Conservation (phyloP, 2,329 filamentous ascomycete species). For the Pseudovirgaria hyperparasitica region DNA sequence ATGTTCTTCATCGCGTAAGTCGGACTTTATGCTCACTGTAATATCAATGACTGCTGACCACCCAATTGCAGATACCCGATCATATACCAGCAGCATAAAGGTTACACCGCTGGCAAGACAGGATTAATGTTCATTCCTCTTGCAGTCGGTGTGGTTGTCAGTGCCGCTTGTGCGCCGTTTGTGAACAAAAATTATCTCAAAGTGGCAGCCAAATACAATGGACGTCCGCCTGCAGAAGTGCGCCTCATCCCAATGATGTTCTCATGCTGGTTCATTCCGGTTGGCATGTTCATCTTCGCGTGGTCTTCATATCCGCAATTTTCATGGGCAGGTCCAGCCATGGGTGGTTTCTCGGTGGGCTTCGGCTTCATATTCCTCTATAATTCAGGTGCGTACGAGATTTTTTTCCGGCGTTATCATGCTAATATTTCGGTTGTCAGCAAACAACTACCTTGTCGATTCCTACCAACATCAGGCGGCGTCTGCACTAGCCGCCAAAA, state of each 20-base stretch:
- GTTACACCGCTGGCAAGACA: conserved; percentile 58
- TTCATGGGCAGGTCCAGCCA: conserved; percentile 57
- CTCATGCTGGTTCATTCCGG: conserved; percentile 46
- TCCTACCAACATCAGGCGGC: conserved; percentile 64
- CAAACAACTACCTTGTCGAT: conserved; percentile 43
- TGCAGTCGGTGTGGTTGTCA: conserved; percentile 59
- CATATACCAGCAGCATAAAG: conserved; percentile 69
- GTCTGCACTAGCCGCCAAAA: conserved; percentile 70
- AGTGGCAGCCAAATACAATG: conserved; percentile 48
- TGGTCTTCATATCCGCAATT: conserved; percentile 55
- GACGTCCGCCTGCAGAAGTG: conserved; percentile 62
- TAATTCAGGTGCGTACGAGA: too few species aligned
- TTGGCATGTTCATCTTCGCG: conserved; percentile 55
- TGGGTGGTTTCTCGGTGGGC: conserved; percentile 54
- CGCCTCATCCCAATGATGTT: conserved; percentile 63
- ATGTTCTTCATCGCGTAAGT: conserved; percentile 59
- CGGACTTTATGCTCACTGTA: not conserved
- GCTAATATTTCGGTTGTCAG: too few species aligned
- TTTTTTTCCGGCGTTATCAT: conserved; percentile 33
- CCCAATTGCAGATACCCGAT: conserved; percentile 49
- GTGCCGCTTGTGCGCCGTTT: conserved; percentile 53
- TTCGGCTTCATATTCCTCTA: conserved; percentile 79
- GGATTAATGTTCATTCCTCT: conserved; percentile 82
- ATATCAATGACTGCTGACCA: not conserved
- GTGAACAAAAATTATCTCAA: conserved; percentile 74